phyloP scores from a whole-genome alignment of 176 grass and related monocot genomes.

The Raddia distichophylla region DNA sequence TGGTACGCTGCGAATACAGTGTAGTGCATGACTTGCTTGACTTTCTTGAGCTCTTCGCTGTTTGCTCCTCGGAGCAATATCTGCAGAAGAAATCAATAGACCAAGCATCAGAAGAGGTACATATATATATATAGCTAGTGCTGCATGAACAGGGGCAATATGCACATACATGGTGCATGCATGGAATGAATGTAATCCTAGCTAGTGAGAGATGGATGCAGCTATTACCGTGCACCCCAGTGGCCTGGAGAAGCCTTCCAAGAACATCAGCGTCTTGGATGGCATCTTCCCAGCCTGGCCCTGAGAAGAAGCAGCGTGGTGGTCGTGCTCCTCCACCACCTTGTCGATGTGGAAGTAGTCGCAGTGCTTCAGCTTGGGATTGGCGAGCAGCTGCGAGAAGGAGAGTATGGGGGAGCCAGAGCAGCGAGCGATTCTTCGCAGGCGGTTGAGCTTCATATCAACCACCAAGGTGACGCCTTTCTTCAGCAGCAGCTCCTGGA shows the following conservation, averaged over 20 bases:
- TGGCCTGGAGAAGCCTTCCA: conserved; percentile 84
- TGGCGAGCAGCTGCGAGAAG: conserved; percentile 47
- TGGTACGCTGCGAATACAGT: conserved; percentile 95
- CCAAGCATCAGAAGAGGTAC: too few relatives aligned
- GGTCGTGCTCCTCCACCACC: conserved; percentile 60
- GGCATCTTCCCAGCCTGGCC: conserved; percentile 46
- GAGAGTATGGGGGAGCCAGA: conserved; percentile 65
- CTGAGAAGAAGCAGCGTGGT: neutral
- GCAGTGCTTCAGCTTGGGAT: conserved; percentile 62
- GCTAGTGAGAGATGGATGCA: too few relatives aligned
- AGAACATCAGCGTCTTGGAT: conserved; percentile 74
- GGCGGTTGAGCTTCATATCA: conserved; percentile 80
- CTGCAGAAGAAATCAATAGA: conserved; percentile 35
- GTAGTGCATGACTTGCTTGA: conserved; percentile 83
- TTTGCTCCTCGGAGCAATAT: conserved; percentile 79
- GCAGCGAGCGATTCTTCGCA: conserved; percentile 70
- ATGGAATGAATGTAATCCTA: too few relatives aligned
- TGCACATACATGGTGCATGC: too few relatives aligned
- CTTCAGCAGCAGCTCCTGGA: conserved; percentile 71
- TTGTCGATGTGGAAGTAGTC: conserved; percentile 85
- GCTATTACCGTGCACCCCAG: conserved; percentile 74
- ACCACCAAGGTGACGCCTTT: conserved; percentile 68
- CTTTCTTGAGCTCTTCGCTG: conserved; percentile 83
- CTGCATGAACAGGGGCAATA: too few relatives aligned
- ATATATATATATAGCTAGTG: too few relatives aligned